Conservation (phyloP, 2,329 filamentous ascomycete genomes). For the Xylaria sp. region DNA sequence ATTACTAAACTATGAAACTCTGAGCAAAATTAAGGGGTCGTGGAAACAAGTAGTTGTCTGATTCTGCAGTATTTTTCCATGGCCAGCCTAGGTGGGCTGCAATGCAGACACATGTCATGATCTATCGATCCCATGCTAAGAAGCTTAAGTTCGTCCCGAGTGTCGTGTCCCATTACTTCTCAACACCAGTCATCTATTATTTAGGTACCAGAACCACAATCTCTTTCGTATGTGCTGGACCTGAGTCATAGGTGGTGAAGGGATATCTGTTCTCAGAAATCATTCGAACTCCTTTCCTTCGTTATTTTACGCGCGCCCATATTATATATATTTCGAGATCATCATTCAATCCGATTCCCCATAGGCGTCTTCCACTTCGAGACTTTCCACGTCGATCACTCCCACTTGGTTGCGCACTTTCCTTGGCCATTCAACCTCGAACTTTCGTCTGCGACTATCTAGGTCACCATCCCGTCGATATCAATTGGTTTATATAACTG, state of each 20-base stretch:
- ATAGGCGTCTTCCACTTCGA: slow-evolving; percentile 10
- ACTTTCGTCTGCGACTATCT: not conserved
- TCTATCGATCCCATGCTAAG: slow-evolving; percentile 36
- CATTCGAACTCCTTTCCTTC: slow-evolving; percentile 35
- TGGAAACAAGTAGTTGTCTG: too few relatives aligned
- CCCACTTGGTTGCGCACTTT: slow-evolving; percentile 1
- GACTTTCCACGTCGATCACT: slow-evolving; percentile 26
- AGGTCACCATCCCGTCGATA: slow-evolving; percentile 12
- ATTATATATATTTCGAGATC: slow-evolving; percentile 34
- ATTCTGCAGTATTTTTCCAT: not conserved
- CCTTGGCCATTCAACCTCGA: slow-evolving; percentile 12
- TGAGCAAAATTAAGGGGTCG: too few relatives aligned
- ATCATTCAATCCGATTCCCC: slow-evolving; percentile 3
- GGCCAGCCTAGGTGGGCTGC: slow-evolving; percentile 4
- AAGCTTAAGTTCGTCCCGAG: slow-evolving; percentile 13
- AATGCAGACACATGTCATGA: slow-evolving; percentile 44
- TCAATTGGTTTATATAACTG: slow-evolving; percentile 2
- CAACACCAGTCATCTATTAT: slow-evolving; percentile 18
- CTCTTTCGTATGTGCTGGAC: slow-evolving; percentile 25
- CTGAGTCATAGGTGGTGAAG: slow-evolving; percentile 35
- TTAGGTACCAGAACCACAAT: slow-evolving; percentile 10
- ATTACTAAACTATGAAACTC: too few relatives aligned
- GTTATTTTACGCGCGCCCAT: not conserved
- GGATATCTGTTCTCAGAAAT: slow-evolving; percentile 47
- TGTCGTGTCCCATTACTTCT: slow-evolving; percentile 37